Evolutionary conservation across 768 basidiomycete genomes (phyloP), one percentile per base, ranked within the genome.

Genomic region (Piloderma croceum): DNA sequence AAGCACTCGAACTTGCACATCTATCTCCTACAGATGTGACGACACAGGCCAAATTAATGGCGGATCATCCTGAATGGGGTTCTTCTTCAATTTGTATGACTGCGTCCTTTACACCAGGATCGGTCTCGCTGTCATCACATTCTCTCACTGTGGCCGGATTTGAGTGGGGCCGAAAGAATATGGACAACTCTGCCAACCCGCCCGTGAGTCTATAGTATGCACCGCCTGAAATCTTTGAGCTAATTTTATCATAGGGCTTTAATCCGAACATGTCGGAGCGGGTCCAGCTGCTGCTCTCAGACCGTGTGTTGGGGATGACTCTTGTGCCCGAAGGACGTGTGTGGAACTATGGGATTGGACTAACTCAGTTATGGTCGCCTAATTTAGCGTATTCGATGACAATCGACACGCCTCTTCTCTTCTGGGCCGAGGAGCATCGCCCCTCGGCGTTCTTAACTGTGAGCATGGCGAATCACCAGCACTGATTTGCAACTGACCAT

Each of bases 201-300:
- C 69, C 81, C 1, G 78, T 79, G 49, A 50, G 70, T 58, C 23
- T 27, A 22, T 22, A 29, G 27, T 32, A 11, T 45, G 4, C 6
- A 7, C 34, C 18, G 17, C 38, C 31, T 34, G 25, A 24, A 41
- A 38, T 46, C 38, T 45, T 13, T 44, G 34, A 13, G 34, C 37
- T 36, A 34, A 38, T 20, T 39, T 15, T 36, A 38, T 48, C 58
- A 27, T 52, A 81, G 68, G 91, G 94, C 31, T 99, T 94, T 71
- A 98, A 94, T 63, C 90, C 92, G n/a, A 89, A 88, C 50, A 97
- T 97, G 94, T 94, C 91, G 2, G 93, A 94, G 59, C 82, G 91
- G 18, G 91, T 96, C 18, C 88, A 90, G 61, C 72, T 98, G 23
- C 70, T 98, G 43, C 69, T 98, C 18, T 97, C 93, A 13, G 96